Conservation (phyloP, 257 asterid genomes). For the Solanum infundibuliforme region DNA sequence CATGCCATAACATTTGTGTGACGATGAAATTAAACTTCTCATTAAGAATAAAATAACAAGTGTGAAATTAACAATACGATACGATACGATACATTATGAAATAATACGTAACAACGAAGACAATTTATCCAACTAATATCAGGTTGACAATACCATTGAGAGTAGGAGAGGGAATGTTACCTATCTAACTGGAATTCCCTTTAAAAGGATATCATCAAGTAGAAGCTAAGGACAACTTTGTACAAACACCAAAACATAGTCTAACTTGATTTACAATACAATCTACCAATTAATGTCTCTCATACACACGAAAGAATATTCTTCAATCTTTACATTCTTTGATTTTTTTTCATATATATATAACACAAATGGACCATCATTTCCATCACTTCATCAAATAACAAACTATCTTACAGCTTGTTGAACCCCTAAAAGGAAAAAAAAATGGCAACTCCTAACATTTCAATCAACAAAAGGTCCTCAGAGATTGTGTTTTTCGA, state of each 20-base stretch:
- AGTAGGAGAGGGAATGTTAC: background rate
- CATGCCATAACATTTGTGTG: background rate
- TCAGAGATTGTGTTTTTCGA: slow-evolving; percentile 85
- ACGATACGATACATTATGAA: too few relatives aligned
- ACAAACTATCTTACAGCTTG: background rate
- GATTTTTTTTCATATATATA: slow-evolving; percentile 1
- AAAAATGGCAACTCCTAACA: slow-evolving; percentile 20
- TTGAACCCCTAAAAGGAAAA: background rate
- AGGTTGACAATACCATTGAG: background rate
- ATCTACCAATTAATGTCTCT: slow-evolving; percentile 30
- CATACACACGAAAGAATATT: slow-evolving; percentile 31
- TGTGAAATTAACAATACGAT: background rate
- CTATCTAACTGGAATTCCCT: slow-evolving; percentile 7
- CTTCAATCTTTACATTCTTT: background rate
- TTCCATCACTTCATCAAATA: background rate
- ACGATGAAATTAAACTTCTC: background rate
- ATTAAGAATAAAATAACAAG: background rate
- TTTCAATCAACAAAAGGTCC: slow-evolving; percentile 4
- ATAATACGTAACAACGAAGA: too few relatives aligned
- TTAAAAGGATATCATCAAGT: slow-evolving; percentile 15
- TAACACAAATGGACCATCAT: background rate
- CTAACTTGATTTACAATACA: slow-evolving; percentile 77
- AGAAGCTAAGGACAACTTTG: slow-evolving; percentile 46
- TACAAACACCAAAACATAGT: slow-evolving; percentile 22
- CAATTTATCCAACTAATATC: background rate